A percentile compares a stretch with the other conserved stretches of the same genome.
These are phyloP conservation scores for Lactarius evosmus DNA, from an alignment of 768 basidiomycete species.

Conservation along the genomic window DNA sequence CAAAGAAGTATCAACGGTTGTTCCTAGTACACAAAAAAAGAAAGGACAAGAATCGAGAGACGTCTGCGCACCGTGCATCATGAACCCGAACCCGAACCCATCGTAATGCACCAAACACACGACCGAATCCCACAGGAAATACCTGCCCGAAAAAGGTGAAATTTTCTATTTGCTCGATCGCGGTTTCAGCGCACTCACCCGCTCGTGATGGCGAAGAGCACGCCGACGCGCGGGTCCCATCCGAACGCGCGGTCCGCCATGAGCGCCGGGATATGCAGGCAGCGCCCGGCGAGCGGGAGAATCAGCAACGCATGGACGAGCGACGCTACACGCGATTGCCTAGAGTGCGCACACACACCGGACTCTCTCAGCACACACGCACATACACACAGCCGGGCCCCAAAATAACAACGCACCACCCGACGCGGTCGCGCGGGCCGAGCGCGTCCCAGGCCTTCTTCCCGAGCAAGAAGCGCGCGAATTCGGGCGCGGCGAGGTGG, in stretches of 20 bases:
- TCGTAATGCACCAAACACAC: constrained; percentile 67
- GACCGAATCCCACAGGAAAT: constrained; percentile 82
- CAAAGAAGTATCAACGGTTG: not conserved
- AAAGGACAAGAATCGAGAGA: not conserved
- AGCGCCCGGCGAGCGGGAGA: constrained; percentile 58
- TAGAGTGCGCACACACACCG: constrained; percentile 30
- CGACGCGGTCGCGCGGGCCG: not conserved
- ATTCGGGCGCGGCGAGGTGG: constrained; percentile 51
- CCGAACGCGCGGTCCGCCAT: constrained; percentile 70
- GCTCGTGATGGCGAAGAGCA: constrained; percentile 62
- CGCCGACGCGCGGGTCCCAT: constrained; percentile 58
- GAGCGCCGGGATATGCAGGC: constrained; percentile 47
- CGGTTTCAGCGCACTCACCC: constrained; percentile 46
- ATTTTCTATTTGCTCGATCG: too few species aligned
- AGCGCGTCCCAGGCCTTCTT: constrained; percentile 42
- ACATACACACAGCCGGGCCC: not conserved
- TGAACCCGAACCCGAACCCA: constrained; percentile 77
- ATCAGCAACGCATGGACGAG: constrained; percentile 68
- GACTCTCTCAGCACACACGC: not conserved
- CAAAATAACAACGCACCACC: constrained; percentile 15
- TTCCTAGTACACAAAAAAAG: not conserved
- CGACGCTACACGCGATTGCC: constrained; percentile 70
- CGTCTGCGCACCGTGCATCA: constrained; percentile 59
- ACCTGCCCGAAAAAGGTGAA: constrained; percentile 39
- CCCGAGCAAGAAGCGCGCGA: constrained; percentile 42